Evolutionary conservation across 306 rosid genomes (phyloP), one percentile per base, ranked within the genome.

Genomic region (Cercis canadensis): DNA sequence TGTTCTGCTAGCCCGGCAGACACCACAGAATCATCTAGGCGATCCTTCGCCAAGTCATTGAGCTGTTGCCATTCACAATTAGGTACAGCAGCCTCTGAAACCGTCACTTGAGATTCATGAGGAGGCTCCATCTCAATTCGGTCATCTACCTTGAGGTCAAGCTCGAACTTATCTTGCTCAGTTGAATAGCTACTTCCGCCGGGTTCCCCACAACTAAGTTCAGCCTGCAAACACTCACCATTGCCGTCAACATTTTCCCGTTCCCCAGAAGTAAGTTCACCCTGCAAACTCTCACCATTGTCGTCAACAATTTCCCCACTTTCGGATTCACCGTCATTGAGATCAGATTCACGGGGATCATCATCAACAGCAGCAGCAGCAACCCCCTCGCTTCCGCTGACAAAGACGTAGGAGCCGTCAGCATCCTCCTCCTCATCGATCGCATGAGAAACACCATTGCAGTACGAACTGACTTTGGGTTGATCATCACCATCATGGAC

Each of bases 331-430:
- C 57, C 45, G 45, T 51, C 79, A 54, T 40, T 51, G 47, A 67
- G 90, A 82, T 89, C 90, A 67, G 85, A 39, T 2, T n/a, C 78
- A 68, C 6, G 47, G 50, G 76, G 75, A 72, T 62, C 79, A 36
- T 67, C 73, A 18, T 32, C 29, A n/a, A n/a, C n/a, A 24, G 29
- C 29, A 24, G 29, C 56, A 29, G 32, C 41, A 16, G 77, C 65
- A 5, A 65, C 57, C 53, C 43, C 82, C 11, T 77, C 83, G 43
- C 39, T 52, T 6, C 69, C 79, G 15, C 45, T 65, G 33, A 82
- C 89, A 69, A 74, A 79, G 3, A 79, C 84, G 75, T 40, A 78
- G 8, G 86, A 75, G 61, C 47, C 56, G 8, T 78, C 84, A 29
- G 76, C 55, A 50, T 75, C 69, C 13, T 47, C 57, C 6, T 61